Conservation (phyloP, 441 rosid genomes). For the Viola pubescens region DNA sequence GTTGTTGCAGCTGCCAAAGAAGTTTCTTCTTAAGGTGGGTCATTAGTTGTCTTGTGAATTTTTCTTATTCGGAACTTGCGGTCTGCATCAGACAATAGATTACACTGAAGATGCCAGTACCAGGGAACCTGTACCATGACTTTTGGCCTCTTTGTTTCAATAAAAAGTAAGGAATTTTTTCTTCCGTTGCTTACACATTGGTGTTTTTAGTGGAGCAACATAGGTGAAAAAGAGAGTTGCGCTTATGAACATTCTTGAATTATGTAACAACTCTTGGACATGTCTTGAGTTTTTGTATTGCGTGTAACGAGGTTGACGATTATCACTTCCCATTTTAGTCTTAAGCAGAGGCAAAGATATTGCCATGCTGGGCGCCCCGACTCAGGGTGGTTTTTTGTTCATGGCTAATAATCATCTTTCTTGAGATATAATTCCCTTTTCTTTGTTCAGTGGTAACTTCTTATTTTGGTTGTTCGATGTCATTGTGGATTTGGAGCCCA, state of each 20-base stretch:
- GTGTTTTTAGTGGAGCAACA: conserved; percentile 16
- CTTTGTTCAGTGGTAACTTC: too few relatives aligned
- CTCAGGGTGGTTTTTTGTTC: too few relatives aligned
- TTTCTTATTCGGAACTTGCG: conserved; percentile 11
- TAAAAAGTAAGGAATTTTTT: conserved; percentile 22
- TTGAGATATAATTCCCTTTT: too few relatives aligned
- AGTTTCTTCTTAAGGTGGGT: conserved; percentile 34
- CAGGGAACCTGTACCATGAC: conserved; percentile 6
- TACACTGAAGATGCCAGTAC: conserved; percentile 17
- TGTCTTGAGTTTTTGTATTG: conserved; percentile 22
- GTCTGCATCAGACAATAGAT: conserved; percentile 18
- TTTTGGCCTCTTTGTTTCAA: conserved; percentile 25
- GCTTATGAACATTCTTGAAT: conserved; percentile 20
- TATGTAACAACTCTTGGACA: conserved; percentile 21
- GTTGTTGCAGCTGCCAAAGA: conserved; percentile 63
- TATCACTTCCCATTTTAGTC: neutral
- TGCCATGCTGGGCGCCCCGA: too few relatives aligned
- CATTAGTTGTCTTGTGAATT: neutral
- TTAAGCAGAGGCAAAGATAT: too few relatives aligned
- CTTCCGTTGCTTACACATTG: conserved; percentile 22
- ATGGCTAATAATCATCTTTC: too few relatives aligned
- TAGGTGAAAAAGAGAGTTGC: conserved; percentile 17
- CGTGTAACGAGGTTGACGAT: conserved; percentile 12
- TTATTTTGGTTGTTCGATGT: too few relatives aligned
- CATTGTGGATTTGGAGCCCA: too few relatives aligned